Evolutionary conservation across 2,329 filamentous ascomycete species (phyloP).

Genomic region (Coniochaeta sp.): DNA sequence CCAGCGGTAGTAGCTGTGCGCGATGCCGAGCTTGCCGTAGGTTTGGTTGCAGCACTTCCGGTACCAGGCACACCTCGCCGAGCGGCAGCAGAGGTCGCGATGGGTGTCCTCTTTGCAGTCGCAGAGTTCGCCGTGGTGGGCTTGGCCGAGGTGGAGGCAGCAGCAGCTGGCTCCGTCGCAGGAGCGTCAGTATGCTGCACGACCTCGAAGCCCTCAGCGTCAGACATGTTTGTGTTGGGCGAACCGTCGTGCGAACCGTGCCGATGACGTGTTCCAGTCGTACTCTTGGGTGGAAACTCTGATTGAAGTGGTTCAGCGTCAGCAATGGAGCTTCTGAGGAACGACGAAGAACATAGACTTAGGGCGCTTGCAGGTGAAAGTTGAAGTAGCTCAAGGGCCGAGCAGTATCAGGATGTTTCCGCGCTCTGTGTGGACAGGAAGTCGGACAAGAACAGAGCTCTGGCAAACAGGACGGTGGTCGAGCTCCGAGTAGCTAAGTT

Average conservation of each 20-base stretch:
- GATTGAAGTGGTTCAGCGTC: background rate
- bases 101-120: conserved; percentile 15
- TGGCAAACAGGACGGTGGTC: background rate
- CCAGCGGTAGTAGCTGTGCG: conserved; percentile 18
- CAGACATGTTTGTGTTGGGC: conserved; percentile 27
- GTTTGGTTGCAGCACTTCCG: conserved; percentile 19
- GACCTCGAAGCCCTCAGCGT: conserved; percentile 21
- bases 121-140: conserved; percentile 6
- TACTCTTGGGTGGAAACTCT: background rate
- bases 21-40: conserved; percentile 17
- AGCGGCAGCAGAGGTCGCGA: conserved; percentile 11
- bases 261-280: background rate
- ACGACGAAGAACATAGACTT: background rate
- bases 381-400: background rate
- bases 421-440: background rate
- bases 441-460: background rate
- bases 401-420: background rate
- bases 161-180: conserved; percentile 6
- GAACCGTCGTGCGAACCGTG: background rate
- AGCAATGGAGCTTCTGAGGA: background rate
- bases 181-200: conserved; percentile 18
- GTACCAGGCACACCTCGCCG: conserved; percentile 16
- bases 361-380: background rate
- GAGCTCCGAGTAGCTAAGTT: background rate
- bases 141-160: conserved; percentile 14